Evolutionary conservation across 2,329 filamentous ascomycete species (phyloP).

Genomic region (Fusarium circinatum): DNA sequence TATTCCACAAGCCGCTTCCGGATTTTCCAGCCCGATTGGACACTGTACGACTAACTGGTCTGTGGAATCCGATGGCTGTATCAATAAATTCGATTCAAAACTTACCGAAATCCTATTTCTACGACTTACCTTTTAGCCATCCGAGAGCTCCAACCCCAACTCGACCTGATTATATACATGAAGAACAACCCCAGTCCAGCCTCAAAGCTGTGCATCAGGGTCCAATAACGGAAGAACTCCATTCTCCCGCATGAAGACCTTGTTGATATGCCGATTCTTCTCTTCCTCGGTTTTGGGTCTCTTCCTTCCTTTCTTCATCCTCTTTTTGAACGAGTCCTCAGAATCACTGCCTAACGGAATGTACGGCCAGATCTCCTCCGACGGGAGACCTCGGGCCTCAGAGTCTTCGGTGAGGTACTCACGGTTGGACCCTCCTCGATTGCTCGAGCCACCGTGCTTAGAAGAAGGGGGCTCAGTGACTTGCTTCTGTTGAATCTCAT

Average conservation of each 20-base stretch:
- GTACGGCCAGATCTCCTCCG: neutral
- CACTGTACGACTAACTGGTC: neutral
- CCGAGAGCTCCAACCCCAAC: too few species aligned
- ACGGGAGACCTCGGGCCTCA: accelerated
- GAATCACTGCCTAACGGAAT: neutral
- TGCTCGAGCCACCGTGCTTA: neutral
- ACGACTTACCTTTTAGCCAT: neutral
- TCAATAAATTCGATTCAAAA: neutral
- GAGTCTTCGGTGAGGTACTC: neutral
- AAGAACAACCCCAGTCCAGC: neutral
- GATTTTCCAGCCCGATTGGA: neutral
- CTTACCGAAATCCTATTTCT: neutral
- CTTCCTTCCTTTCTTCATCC: neutral
- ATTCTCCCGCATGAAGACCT: neutral
- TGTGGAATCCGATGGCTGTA: accelerated
- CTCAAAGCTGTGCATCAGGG: neutral
- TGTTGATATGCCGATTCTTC: conserved; percentile 14
- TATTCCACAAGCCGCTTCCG: neutral
- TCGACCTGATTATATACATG: neutral
- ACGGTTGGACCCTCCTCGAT: neutral
- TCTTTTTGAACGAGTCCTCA: neutral
- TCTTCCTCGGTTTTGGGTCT: conserved; percentile 3
- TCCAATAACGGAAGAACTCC: neutral
- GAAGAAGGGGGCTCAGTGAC: neutral
- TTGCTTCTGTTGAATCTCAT: neutral